These are phyloP conservation scores for Neospora caninum DNA, from an alignment of 169 alveolate species.

Conservation along the genomic window DNA sequence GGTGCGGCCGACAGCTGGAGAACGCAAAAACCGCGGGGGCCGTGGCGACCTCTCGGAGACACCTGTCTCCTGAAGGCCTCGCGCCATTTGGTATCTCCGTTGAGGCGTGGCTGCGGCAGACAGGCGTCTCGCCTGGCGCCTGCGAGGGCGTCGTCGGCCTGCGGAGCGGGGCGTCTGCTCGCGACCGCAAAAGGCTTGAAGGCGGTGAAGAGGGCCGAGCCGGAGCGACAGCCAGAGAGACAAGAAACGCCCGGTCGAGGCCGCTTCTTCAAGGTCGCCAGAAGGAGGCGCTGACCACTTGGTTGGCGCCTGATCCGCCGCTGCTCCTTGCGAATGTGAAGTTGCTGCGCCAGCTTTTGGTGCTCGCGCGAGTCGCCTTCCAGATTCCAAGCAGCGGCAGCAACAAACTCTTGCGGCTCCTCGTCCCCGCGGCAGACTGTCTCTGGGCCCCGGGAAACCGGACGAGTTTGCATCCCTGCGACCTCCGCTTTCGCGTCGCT, in stretches of 20 bases:
- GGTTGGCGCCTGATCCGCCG: constrained; percentile 57
- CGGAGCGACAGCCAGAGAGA: background rate
- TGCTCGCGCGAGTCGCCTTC: constrained; percentile 53
- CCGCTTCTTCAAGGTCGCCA: background rate
- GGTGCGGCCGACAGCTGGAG: background rate
- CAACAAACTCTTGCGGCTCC: constrained; percentile 52
- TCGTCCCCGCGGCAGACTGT: constrained; percentile 50
- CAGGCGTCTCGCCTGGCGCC: background rate
- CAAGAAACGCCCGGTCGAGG: background rate
- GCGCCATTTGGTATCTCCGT: background rate
- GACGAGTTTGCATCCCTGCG: constrained; percentile 47
- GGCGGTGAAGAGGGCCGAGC: background rate
- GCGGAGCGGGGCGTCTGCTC: background rate
- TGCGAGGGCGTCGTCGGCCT: too few relatives aligned
- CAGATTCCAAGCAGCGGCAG: constrained; percentile 64
- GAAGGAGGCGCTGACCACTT: background rate
- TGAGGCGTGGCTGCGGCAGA: background rate
- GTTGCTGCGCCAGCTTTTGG: constrained; percentile 53
- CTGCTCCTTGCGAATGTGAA: constrained; percentile 53
- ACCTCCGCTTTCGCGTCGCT: constrained; percentile 62
- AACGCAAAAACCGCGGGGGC: too few relatives aligned
- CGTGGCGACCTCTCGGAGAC: too few relatives aligned
- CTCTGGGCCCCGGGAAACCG: constrained; percentile 28
- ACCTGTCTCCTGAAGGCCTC: too few relatives aligned
- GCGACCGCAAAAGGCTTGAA: background rate